Conservation (phyloP, 495 filamentous ascomycete species). For the Usnea hakonensis region DNA sequence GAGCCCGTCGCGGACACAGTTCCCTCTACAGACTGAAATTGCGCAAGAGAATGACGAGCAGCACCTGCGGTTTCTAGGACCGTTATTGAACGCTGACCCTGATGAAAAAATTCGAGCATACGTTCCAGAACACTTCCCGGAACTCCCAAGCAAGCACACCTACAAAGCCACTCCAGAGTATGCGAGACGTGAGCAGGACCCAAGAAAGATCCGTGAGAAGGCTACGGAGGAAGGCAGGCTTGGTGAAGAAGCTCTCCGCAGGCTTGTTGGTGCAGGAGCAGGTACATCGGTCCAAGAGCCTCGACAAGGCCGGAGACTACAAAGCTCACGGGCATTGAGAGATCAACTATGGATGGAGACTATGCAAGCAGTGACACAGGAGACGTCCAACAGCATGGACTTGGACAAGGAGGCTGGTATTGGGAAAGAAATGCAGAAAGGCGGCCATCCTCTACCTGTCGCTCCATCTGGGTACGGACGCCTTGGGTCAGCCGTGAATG, state of each 20-base stretch:
- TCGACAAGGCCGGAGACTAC: background rate
- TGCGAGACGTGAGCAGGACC: conserved; percentile 57
- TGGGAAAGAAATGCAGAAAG: conserved; percentile 27
- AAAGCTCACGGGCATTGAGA: conserved; percentile 10
- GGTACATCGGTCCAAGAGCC: conserved; percentile 17
- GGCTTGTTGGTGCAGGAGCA: conserved; percentile 47
- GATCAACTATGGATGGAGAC: conserved; percentile 23
- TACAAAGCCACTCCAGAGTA: conserved; percentile 62
- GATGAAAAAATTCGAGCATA: conserved; percentile 44
- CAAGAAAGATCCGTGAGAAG: conserved; percentile 61
- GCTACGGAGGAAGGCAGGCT: conserved; percentile 66
- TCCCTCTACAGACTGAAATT: conserved; percentile 40
- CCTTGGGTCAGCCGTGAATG: conserved; percentile 21
- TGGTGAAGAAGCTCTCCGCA: conserved; percentile 66
- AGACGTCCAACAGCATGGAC: conserved; percentile 5
- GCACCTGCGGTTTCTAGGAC: conserved; percentile 42
- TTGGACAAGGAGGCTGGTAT: background rate
- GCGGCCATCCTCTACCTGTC: background rate
- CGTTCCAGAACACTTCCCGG: conserved; percentile 60
- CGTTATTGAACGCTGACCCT: conserved; percentile 44
- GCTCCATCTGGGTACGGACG: conserved; percentile 5
- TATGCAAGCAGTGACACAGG: conserved; percentile 16
- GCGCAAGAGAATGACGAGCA: conserved; percentile 34
- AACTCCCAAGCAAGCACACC: conserved; percentile 66
- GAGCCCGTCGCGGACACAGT: conserved; percentile 28